These are phyloP conservation scores for Yamadazyma takamatsuzukensis DNA, from an alignment of 805 yeast genomes.

Conservation along the genomic window DNA sequence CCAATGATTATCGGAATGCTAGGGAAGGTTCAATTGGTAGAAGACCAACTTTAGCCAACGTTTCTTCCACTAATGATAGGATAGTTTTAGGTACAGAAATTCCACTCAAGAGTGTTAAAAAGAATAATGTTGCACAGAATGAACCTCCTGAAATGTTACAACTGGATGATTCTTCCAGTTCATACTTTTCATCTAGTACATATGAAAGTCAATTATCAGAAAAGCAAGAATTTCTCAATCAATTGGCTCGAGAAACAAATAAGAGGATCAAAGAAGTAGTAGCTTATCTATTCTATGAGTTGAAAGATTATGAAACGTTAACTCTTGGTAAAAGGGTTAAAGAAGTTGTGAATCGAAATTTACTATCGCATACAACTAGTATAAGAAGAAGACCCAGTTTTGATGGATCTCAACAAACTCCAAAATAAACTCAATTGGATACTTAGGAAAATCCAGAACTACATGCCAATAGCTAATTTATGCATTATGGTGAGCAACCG, in stretches of 20 bases:
- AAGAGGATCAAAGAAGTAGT: constrained; percentile 15
- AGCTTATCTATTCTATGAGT: constrained; percentile 17
- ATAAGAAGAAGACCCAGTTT: constrained; percentile 48
- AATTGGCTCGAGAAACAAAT: constrained; percentile 11
- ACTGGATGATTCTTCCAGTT: background rate
- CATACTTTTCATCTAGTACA: background rate
- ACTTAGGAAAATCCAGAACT: background rate
- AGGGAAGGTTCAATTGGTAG: too few relatives aligned
- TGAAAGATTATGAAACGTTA: constrained; percentile 8
- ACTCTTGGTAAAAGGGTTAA: too few relatives aligned
- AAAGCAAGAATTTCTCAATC: constrained; percentile 5
- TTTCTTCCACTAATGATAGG: background rate
- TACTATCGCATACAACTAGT: background rate
- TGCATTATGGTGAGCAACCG: constrained; percentile 3
- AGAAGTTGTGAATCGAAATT: background rate
- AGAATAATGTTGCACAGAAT: background rate
- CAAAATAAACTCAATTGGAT: constrained; percentile 1
- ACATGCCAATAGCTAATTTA: too few relatives aligned
- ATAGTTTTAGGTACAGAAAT: constrained; percentile 2
- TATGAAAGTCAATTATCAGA: background rate
- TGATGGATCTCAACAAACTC: constrained; percentile 81
- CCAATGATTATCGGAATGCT: background rate
- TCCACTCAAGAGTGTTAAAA: background rate
- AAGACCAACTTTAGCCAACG: too few relatives aligned
- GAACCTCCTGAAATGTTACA: background rate